Conservation (phyloP, 208 protist species). For the Leishmania major region DNA sequence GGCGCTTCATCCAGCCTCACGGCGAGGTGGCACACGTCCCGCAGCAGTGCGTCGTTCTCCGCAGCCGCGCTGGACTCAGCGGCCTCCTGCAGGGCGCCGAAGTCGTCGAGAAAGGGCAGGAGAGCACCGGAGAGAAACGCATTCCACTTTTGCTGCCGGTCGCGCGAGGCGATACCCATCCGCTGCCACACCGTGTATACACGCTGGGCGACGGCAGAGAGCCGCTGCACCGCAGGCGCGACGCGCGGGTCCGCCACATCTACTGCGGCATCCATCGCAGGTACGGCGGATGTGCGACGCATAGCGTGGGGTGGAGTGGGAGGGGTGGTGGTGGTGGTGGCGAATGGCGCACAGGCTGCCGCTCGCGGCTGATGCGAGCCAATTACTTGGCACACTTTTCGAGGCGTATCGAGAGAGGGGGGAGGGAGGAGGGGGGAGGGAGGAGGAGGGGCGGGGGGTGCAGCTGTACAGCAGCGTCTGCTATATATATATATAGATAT, state of each 20-base stretch:
- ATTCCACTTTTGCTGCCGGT: slow-evolving; percentile 43
- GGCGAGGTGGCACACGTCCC: slow-evolving; percentile 53
- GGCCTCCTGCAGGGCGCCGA: slow-evolving; percentile 38
- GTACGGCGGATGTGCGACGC: neutral
- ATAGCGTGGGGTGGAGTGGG: neutral
- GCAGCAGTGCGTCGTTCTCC: slow-evolving; percentile 57
- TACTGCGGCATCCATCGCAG: neutral
- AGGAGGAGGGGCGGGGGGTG: no score
- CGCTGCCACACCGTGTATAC: slow-evolving; percentile 46
- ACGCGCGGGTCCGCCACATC: slow-evolving; percentile 18
- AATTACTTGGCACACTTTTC: neutral
- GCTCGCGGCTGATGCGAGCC: neutral
- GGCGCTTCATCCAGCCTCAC: slow-evolving; percentile 51
- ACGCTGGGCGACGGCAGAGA: slow-evolving; percentile 18
- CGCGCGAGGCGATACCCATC: slow-evolving; percentile 43
- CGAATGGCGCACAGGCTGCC: neutral
- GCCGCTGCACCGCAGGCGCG: slow-evolving; percentile 18
- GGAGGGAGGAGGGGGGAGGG: neutral
- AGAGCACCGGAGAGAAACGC: slow-evolving; percentile 46
- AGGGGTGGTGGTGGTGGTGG: neutral
- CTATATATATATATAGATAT: no score
- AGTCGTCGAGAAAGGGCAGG: slow-evolving; percentile 50
- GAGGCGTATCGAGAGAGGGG: neutral
- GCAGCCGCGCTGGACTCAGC: slow-evolving; percentile 53
- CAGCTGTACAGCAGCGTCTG: no score